Base-by-base conservation (phyloP, 1,139 yeast genomes). In the Blastobotrys malaysiensis region DNA sequence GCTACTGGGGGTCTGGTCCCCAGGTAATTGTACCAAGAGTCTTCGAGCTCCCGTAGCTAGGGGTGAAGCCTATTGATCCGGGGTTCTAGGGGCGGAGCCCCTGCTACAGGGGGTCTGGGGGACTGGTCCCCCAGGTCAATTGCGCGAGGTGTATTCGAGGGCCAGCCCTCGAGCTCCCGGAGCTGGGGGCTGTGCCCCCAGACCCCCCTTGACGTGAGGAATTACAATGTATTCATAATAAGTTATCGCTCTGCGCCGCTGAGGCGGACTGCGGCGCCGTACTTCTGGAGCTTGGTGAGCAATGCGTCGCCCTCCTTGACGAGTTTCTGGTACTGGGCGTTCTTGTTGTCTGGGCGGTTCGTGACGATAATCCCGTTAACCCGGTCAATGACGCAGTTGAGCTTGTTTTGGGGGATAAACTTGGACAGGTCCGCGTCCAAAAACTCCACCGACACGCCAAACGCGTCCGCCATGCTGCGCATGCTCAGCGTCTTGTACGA, bases 331-430 rank as follows among this genome's bases (percentile, higher is more conserved):
- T 91, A 95, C 72, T 93, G 98, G 55, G 88, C 88, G 69, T 95
- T 93, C 74, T 95, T 93, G 72, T 87, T 90, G 70, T 93, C 99
- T 2, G 97, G 97, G 63, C 98, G 81, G 72, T 90, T 93, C 26
- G 99, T 95, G 69, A 89, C 96, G 61, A 95, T 88, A 58, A 93
- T 89, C 18, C 98, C 98, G 69, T 90, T 88, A 53, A 93, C 99
- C 65, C 90, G 82, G 70, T 95, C 99, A 69, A 95, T 90, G 53
- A 95, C 91, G 74, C 99, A 95, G 73, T 90, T 91, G 69, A 95
- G 79, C 71, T 89, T 89, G 68, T 91, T 90, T 71, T 85, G 91
- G 45, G 98, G 97, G 64, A 95, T 90, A 68, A 91, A 90, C 67
- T 84, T 87, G 66, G 96, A 82, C 63, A 95, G 77, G 69, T 95